Base-by-base conservation (phyloP, 768 basidiomycete species). In the Amyloporia xantha region DNA sequence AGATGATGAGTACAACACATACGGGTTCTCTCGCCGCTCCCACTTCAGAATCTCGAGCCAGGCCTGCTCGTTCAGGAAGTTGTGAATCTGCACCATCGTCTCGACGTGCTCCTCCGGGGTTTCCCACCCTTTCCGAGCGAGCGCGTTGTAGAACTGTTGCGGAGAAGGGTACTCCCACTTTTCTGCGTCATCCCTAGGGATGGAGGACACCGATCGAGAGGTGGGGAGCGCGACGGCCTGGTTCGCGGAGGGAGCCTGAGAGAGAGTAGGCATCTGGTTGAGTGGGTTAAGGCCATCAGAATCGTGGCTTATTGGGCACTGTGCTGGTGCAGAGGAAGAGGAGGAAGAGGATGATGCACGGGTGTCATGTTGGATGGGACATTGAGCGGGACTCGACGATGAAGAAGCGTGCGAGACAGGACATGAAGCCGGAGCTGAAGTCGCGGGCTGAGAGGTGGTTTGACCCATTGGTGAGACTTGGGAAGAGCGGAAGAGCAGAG, bases 31-130 rank as follows among this genome's bases (percentile, higher is more conserved):
- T 59, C 81, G 72, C 62, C 77, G 78, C 68, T 99, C 96, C 95
- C 96, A 98, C 64, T 79, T 85, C 52, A 90, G 65, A 2, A 99
- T 95, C 67, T 98, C 92, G 45, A 79, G 70, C 96, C 96, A 99
- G 15, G 96, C 96, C 63, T 84, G 76, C 69, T 99, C 96, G 60
- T 99, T 98, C 66, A 99, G 65, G 57, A 94, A 97, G 65, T 99
- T 99, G 64, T 99, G 96, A 28, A 98, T 97, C 52, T 92, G 84
- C 38, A 99, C 96, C 90, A 99, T 96, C 21, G 84, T 91, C 64
- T 93, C 94, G 39, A 97, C 79, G 66, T 92, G 86, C 58, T 97
- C 91, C 66, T 94, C 93, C 0, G 93, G 92, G 2, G 96, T 95
- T 67, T 95, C 93, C 88, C 89, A 92, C 2, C 96, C 96, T 63